These are phyloP conservation scores for Fomitopsis pinicola DNA, from an alignment of 1,284 basidiomycete species.

Conservation along the genomic window DNA sequence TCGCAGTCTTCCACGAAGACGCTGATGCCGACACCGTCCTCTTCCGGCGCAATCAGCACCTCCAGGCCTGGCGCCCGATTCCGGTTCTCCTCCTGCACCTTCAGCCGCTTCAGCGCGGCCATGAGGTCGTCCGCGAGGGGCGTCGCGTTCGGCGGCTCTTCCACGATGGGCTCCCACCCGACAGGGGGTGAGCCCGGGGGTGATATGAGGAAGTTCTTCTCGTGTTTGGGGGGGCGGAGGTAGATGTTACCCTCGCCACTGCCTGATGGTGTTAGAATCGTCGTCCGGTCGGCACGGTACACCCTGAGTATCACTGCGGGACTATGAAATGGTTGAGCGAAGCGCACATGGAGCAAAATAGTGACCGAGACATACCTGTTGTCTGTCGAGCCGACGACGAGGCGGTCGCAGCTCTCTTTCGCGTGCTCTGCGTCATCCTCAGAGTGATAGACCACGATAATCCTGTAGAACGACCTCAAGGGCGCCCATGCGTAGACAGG, in stretches of 20 bases:
- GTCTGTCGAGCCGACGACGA: constrained; percentile 47
- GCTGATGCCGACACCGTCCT: constrained; percentile 67
- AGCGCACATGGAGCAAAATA: constrained; percentile 9
- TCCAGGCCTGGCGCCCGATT: constrained; percentile 38
- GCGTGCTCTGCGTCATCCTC: constrained; percentile 64
- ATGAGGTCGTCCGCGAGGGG: constrained; percentile 95
- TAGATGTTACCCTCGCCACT: constrained; percentile 42
- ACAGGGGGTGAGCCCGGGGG: constrained; percentile 98
- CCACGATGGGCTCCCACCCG: constrained; percentile 90
- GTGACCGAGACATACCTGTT: constrained; percentile 39
- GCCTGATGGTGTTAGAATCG: constrained; percentile 40
- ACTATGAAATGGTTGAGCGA: constrained; percentile 26
- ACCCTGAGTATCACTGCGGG: constrained; percentile 63
- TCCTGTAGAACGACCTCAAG: constrained; percentile 73
- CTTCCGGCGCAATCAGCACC: constrained; percentile 59
- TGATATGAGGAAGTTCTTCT: constrained; percentile 96
- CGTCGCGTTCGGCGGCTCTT: constrained; percentile 87
- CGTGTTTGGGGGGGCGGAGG: constrained; percentile 73
- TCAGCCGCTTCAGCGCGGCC: constrained; percentile 91
- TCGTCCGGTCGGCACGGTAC: constrained; percentile 75
- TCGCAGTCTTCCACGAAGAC: constrained; percentile 70
- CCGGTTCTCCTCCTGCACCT: constrained; percentile 70
- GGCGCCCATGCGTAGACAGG: constrained; percentile 84
- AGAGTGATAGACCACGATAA: constrained; percentile 73
- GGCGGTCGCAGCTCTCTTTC: constrained; percentile 58